Evolutionary conservation across 106 monocot species (phyloP).

Genomic region (Dendrobium officinale): DNA sequence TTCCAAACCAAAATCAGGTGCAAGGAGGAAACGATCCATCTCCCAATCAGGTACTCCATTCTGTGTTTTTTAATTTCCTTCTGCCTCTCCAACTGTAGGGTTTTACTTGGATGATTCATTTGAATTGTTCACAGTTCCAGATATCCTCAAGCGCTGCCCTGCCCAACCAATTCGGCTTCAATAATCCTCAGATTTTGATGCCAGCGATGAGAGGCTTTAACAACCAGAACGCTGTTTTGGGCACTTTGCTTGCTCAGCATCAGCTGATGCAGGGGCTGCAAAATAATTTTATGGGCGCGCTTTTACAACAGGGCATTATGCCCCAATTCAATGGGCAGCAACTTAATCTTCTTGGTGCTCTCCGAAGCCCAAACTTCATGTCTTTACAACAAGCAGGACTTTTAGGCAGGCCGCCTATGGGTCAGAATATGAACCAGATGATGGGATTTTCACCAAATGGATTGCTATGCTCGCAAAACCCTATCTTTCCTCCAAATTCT

Average conservation of each 20-base stretch:
- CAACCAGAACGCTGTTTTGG: not conserved
- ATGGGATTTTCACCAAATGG: slow-evolving; percentile 8
- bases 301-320: not conserved
- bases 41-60: not conserved
- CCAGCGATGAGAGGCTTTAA: slow-evolving; percentile 3
- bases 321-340: slow-evolving; percentile 2
- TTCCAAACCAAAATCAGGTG: slow-evolving; percentile 5
- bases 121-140: not conserved
- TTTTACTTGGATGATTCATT: not conserved
- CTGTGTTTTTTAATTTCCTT: not conserved
- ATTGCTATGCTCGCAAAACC: not conserved
- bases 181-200: not conserved
- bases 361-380: not conserved
- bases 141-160: not conserved
- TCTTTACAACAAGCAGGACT: not conserved
- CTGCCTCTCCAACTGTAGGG: not conserved
- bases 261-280: slow-evolving; percentile 7
- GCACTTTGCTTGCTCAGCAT: not conserved
- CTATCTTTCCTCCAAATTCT: slow-evolving; percentile 1
- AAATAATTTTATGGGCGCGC: not conserved
- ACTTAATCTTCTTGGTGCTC: slow-evolving; percentile 4
- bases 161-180: slow-evolving; percentile 7
- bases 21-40: slow-evolving; percentile 2
- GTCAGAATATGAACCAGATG: slow-evolving; percentile 7
- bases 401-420: not conserved